phyloP scores from a whole-genome alignment of 306 rosid species.

The Rosa chinensis region DNA sequence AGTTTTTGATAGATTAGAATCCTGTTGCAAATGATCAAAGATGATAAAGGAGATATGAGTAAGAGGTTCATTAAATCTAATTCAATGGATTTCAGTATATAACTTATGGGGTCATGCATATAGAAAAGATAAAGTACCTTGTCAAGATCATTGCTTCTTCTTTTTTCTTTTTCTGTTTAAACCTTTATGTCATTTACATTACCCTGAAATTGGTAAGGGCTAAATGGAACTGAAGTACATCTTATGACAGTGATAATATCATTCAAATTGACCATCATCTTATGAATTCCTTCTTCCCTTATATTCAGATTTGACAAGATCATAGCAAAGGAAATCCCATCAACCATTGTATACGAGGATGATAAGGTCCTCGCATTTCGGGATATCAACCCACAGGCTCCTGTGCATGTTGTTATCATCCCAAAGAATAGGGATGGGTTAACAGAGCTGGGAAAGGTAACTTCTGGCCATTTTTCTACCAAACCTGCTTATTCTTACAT shows the following conservation, averaged over 20 bases:
- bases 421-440: slow-evolving; percentile 87
- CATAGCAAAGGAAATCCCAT: slow-evolving; percentile 90
- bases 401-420: slow-evolving; percentile 82
- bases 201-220: not conserved
- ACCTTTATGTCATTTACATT: not conserved
- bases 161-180: not conserved
- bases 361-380: slow-evolving; percentile 79
- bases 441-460: slow-evolving; percentile 75
- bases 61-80: not conserved
- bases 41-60: not conserved
- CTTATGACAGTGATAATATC: not conserved
- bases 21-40: not conserved
- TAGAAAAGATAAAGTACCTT: not conserved
- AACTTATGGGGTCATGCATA: not conserved
- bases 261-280: not conserved
- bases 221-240: not conserved
- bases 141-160: not conserved
- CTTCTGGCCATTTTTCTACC: not conserved
- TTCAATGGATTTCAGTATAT: not conserved
- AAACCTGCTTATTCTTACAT: not conserved
- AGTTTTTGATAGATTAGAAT: not conserved
- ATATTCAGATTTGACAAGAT: slow-evolving; percentile 81
- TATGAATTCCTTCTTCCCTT: not conserved
- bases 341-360: slow-evolving; percentile 72
- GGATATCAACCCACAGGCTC: slow-evolving; percentile 83